These are phyloP conservation scores for Zopfia rhizophila DNA, from an alignment of 2,329 filamentous ascomycete genomes.

Conservation along the genomic window DNA sequence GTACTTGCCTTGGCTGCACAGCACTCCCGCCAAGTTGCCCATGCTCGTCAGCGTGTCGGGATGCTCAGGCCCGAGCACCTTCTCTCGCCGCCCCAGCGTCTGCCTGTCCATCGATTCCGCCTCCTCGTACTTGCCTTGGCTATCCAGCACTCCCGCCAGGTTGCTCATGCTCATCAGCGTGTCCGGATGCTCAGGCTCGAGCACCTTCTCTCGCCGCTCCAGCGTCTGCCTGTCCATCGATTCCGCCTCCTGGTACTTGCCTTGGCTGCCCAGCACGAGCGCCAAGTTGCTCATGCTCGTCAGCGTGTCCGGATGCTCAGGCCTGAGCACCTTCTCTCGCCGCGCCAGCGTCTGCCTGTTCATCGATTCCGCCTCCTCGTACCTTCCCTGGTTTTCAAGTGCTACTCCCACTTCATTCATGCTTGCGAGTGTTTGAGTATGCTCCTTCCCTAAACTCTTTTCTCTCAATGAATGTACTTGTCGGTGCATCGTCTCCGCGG, in stretches of 20 bases:
- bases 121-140: constrained; percentile 27
- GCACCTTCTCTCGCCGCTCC: constrained; percentile 2
- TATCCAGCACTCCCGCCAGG: too few species aligned
- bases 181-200: constrained; percentile 12
- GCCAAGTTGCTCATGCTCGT: constrained; percentile 1
- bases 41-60: constrained; percentile 20
- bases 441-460: constrained; percentile 11
- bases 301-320: background rate
- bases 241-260: background rate
- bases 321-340: too few species aligned
- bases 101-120: constrained; percentile 14
- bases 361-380: constrained; percentile 6
- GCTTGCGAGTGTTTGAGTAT: constrained; percentile 6
- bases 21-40: constrained; percentile 10
- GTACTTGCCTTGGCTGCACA: constrained; percentile 8
- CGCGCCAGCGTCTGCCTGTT: too few species aligned
- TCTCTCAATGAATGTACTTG: constrained; percentile 14
- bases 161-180: constrained; percentile 22
- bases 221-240: too few species aligned
- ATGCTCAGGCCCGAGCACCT: constrained; percentile 18
- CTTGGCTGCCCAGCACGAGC: background rate
- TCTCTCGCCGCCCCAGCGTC: too few species aligned
- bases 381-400: constrained; percentile 4
- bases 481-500: constrained; percentile 14
- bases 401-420: constrained; percentile 5